These are phyloP conservation scores for Bisporella sp. DNA, from an alignment of 2,329 filamentous ascomycete genomes.

Conservation along the genomic window DNA sequence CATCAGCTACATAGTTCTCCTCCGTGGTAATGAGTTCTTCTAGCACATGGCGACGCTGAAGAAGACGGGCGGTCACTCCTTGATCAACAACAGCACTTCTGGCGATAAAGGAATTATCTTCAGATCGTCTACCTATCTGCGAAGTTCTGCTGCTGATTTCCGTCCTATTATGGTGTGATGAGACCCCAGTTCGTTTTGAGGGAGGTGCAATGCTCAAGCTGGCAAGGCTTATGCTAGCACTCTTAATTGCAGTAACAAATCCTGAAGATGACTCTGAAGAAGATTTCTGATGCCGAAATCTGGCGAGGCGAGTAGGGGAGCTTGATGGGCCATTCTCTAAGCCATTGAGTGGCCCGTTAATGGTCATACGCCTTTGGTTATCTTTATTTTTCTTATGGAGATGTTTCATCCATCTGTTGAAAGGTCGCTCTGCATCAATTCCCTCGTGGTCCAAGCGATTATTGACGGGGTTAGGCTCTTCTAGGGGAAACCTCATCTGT, in stretches of 20 bases:
- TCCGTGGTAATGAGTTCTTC: constrained; percentile 84
- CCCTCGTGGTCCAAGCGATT: constrained; percentile 10
- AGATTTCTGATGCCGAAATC: constrained; percentile 43
- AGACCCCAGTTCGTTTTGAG: constrained; percentile 45
- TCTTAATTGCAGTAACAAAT: constrained; percentile 75
- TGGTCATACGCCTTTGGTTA: constrained; percentile 32
- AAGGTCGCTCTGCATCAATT: constrained; percentile 35
- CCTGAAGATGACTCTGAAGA: constrained; percentile 71
- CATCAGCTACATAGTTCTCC: constrained; percentile 78
- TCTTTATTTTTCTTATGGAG: constrained; percentile 49
- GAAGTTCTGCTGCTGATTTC: constrained; percentile 58
- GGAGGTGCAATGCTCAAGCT: constrained; percentile 62
- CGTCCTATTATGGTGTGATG: constrained; percentile 50
- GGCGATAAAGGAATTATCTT: constrained; percentile 58
- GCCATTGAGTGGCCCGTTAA: constrained; percentile 26
- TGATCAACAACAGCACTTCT: constrained; percentile 50
- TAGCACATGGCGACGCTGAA: constrained; percentile 71
- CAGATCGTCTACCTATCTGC: constrained; percentile 52
- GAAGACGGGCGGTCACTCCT: constrained; percentile 61
- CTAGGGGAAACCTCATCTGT: constrained; percentile 20
- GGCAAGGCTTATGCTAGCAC: constrained; percentile 70
- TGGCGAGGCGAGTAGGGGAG: constrained; percentile 31
- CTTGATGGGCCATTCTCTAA: constrained; percentile 14
- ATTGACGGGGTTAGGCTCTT: constrained; percentile 12
- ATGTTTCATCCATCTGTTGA: constrained; percentile 67